A percentile compares a stretch with the other conserved stretches of the same genome.
phyloP scores from a whole-genome alignment of 1,139 yeast genomes.

The Candida labiduridarum region DNA sequence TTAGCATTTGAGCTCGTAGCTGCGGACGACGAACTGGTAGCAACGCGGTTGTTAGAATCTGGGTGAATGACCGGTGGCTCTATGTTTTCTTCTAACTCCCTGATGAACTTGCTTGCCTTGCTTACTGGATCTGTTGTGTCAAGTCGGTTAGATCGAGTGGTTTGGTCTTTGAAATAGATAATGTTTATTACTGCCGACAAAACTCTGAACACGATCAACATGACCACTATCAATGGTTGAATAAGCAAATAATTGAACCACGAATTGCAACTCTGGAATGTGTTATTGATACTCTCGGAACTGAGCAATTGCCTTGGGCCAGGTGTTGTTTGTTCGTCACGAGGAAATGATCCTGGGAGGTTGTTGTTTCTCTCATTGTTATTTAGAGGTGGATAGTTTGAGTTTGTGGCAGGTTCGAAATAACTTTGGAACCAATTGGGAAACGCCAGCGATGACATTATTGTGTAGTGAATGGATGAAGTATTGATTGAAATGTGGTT shows the following conservation, averaged over 20 bases:
- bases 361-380: not conserved
- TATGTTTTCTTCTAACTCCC: conserved; percentile 39
- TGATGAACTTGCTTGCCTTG: conserved; percentile 35
- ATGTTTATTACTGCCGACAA: conserved; percentile 28
- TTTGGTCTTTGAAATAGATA: conserved; percentile 29
- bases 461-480: not conserved
- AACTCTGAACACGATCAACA: conserved; percentile 27
- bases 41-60: not conserved
- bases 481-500: not conserved
- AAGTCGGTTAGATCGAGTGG: conserved; percentile 1
- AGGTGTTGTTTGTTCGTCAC: conserved; percentile 1
- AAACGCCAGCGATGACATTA: conserved; percentile 2
- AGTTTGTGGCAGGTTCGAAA: conserved; percentile 1
- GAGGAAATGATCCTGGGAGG: conserved; percentile 13
- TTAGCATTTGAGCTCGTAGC: not conserved
- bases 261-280: conserved; percentile 2
- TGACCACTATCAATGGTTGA: conserved; percentile 31
- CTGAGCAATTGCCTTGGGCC: conserved; percentile 15
- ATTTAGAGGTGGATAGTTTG: not conserved
- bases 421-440: conserved; percentile 8
- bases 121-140: conserved; percentile 32
- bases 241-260: conserved; percentile 26
- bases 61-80: conserved; percentile 17
- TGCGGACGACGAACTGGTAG: not conserved
- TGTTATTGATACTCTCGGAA: conserved; percentile 15